Evolutionary conservation across 768 basidiomycete species (phyloP), one percentile per base, ranked within the genome.

Genomic region (Boletus insuetus): DNA sequence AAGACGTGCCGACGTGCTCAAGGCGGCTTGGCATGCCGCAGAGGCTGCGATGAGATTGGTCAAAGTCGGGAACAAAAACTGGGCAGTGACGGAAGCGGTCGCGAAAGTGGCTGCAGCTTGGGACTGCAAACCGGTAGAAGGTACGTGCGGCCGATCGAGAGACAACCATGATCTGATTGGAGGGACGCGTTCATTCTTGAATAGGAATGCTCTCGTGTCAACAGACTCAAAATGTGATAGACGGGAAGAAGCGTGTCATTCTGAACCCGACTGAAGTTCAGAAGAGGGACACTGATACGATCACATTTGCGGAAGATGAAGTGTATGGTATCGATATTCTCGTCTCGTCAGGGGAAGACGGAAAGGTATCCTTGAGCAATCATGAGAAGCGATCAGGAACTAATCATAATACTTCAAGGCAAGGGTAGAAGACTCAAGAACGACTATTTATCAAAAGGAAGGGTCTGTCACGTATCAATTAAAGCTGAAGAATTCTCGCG

Each of bases 401-500:
- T 54, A 20, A 51, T 46, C 1, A 32, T 46, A n/a, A 49, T 17
- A n/a, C 26, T 17, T 46, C 11, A 66, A 98, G 95, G 92, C 94
- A 50, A 90, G 93, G 46, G 62, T 86, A 41, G 93, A 94, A 73
- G 91, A 95, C 67, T 86, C 90, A 37, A 83, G 90, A 69, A 97
- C 95, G 51, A 90, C 91, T 37, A 86, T 99, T 69, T 97, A 91
- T 81, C 94, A 97, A 71, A 83, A 91, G 54, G 91, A 93, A 64
- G 82, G 86, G 22, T 75, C 82, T 8, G 83, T 92, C 55, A 95
- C 91, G 39, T 98, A 98, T 75, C 91, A 94, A 71, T 81, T 98
- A 67, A 98, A 98, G 79, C 88, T 96, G 86, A 98, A 96, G 79
- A 96, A 90, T 59, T 95, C 94, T 42, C 89, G 96, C 59, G 83